Percentiles rank a stretch among this genome's conserved stretches.
Evolutionary conservation across 2,329 filamentous ascomycete species (phyloP).

Genomic region (Gnomoniopsis smithogilvyi): DNA sequence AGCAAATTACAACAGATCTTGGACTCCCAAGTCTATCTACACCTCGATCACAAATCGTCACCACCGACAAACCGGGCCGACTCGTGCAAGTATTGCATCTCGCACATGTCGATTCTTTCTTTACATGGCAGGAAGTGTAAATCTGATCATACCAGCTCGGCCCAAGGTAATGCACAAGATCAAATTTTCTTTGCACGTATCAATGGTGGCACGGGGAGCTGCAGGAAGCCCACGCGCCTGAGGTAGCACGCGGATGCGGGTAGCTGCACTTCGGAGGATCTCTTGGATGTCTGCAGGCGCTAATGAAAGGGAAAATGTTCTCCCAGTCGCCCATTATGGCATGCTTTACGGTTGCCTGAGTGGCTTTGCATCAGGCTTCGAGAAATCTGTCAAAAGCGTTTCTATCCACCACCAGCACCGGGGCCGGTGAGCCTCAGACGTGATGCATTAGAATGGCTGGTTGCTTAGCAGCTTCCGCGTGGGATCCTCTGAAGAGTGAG

Average conservation of each 20-base stretch:
- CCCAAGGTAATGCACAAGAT: not conserved
- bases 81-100: not conserved
- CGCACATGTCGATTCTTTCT: not conserved
- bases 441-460: no score
- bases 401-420: no score
- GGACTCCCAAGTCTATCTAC: no score
- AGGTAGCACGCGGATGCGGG: slow-evolving; percentile 11
- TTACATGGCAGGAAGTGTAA: not conserved
- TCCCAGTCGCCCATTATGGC: not conserved
- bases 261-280: slow-evolving; percentile 4
- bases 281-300: slow-evolving; percentile 2
- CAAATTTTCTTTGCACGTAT: not conserved
- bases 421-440: no score
- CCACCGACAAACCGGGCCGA: not conserved
- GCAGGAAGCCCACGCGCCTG: slow-evolving; percentile 14
- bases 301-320: not conserved
- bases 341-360: not conserved
- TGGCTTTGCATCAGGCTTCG: not conserved
- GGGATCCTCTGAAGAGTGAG: not conserved
- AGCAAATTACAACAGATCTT: no score
- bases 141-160: not conserved
- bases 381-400: not conserved
- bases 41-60: no score
- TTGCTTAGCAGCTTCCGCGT: not conserved
- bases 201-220: slow-evolving; percentile 5